Evolutionary conservation across 495 filamentous ascomycete genomes (phyloP).

Genomic region (Podospora fimiseda): DNA sequence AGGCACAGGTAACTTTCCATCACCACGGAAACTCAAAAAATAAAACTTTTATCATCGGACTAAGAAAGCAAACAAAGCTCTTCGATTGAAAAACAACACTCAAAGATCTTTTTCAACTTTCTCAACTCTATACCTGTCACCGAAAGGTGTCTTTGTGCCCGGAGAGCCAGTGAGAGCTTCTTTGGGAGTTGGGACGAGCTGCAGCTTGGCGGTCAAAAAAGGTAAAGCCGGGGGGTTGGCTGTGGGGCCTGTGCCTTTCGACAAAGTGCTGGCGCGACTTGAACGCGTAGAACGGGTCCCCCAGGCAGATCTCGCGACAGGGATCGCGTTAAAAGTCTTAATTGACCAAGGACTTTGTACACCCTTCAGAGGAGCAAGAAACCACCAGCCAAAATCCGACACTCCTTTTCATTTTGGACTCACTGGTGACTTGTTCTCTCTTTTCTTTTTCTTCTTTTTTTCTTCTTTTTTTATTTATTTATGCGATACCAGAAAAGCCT

Average conservation of each 20-base stretch:
- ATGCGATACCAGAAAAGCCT: too few species aligned
- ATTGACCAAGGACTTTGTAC: constrained; percentile 7
- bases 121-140: background rate
- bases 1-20: background rate
- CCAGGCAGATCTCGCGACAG: constrained; percentile 5
- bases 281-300: constrained; percentile 15
- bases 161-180: too few species aligned
- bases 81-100: too few species aligned
- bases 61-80: too few species aligned
- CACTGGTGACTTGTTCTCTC: background rate
- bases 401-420: background rate
- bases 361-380: too few species aligned
- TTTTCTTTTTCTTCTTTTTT: constrained; percentile 1
- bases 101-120: too few species aligned
- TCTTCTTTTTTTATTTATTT: background rate
- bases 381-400: too few species aligned
- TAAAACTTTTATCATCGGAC: too few species aligned
- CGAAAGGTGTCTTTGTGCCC: too few species aligned
- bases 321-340: constrained; percentile 27
- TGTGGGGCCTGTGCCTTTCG: constrained; percentile 6
- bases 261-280: constrained; percentile 15
- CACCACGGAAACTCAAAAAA: background rate
- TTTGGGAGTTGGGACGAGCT: background rate
- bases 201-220: background rate
- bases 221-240: constrained; percentile 10